Evolutionary conservation across 345 rosid species (phyloP), one percentile per base, ranked within the genome.

Genomic region (Isatis tinctoria): DNA sequence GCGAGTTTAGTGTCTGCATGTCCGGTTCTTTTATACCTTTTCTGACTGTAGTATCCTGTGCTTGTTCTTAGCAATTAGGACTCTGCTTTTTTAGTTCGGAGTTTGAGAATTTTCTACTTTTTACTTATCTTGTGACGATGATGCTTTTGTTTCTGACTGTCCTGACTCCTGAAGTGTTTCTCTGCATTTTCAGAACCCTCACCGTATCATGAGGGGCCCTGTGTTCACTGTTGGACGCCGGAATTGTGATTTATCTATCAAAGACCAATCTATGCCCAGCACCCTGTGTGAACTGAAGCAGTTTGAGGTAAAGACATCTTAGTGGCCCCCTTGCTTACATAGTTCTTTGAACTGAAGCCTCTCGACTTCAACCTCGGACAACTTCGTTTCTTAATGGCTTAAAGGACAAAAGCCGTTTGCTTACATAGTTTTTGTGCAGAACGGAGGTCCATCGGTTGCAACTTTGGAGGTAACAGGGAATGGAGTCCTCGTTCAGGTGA

Each of bases 401-500:
- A 39, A 30, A 24, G 13, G 27, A 51, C 12, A 56, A 70, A 36
- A 58, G 43, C 8, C 7, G 28, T 76, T 69, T 16, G 16, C 81
- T 37, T 64, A 78, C 75, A 66, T 76, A 47, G 57, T 77, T 65
- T 30, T 69, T 70, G 43, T 76, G 76, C 82, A 92, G 99, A 78
- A 80, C 14, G 92, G 85, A 75, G 89, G 87, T 65, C 77, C 87
- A 62, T 81, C 91, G 28, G 84, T 79, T 41, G 92, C 96, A 32
- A 57, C 83, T 32, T 68, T 96, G 69, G 93, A 96, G 79, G 83
- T 96, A 32, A 67, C 82, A 22, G 99, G 97, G 67, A 86, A 86
- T 58, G 90, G 92, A 78, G 94, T 94, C 74, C 79, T 73, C 33
- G 99, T 95, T 62, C 94, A 85, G 69, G 96, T 96, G 57, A 96